A percentile compares a stretch with the other conserved stretches of the same genome.
phyloP scores from a whole-genome alignment of 805 yeast species.

The Huiozyma naganishii region DNA sequence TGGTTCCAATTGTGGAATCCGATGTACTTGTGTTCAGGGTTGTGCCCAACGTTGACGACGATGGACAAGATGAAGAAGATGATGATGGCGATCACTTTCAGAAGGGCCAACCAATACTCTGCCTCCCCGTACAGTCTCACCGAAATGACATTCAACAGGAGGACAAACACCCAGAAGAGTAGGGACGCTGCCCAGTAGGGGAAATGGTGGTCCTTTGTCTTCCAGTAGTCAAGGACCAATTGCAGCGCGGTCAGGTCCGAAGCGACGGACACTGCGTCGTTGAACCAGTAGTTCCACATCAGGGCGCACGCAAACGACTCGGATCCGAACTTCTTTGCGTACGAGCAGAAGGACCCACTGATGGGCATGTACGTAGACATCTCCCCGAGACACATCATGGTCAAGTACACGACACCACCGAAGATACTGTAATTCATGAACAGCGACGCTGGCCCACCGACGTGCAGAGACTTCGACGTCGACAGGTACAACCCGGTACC shows the following conservation, averaged over 20 bases:
- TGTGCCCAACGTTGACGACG: conserved; percentile 50
- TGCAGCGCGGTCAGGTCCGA: conserved; percentile 54
- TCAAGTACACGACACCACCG: conserved; percentile 41
- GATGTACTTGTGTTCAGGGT: conserved; percentile 39
- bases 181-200: conserved; percentile 42
- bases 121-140: conserved; percentile 54
- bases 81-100: conserved; percentile 46
- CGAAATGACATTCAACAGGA: conserved; percentile 36
- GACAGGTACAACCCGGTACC: conserved; percentile 60
- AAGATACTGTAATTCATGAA: conserved; percentile 39
- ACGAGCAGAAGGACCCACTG: conserved; percentile 50
- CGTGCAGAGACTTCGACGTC: conserved; percentile 38
- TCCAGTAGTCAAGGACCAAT: conserved; percentile 45
- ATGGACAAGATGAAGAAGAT: conserved; percentile 48
- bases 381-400: conserved; percentile 45
- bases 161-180: conserved; percentile 42
- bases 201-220: conserved; percentile 20
- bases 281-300: conserved; percentile 61
- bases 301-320: conserved; percentile 62
- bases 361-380: conserved; percentile 45
- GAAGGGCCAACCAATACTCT: conserved; percentile 46
- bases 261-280: conserved; percentile 54
- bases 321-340: conserved; percentile 49
- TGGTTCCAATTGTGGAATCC: conserved; percentile 48
- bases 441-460: conserved; percentile 44